Base-by-base conservation (phyloP, 2,329 filamentous ascomycete genomes). In the Trichocomaceae sp. region DNA sequence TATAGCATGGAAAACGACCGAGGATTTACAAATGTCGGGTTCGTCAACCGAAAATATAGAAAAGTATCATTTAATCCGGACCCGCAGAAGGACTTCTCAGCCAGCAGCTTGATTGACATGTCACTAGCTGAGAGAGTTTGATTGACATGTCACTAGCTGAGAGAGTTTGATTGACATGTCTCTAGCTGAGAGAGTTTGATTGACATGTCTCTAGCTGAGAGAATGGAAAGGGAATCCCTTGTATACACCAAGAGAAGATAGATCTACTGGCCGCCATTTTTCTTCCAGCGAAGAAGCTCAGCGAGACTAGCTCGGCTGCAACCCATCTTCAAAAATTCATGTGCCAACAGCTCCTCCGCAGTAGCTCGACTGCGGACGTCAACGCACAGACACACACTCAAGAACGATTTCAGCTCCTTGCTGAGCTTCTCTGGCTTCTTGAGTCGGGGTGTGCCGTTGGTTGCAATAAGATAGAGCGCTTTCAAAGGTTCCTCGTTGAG, bases 401-500 rank as follows among this genome's bases (percentile, higher is more conserved):
- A 74, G 83, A 99, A 99, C 20, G 89, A 88, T 79, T 97, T 97
- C 63, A 99, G 83, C 75, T 97, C 93, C 78, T 96, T 96, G 76
- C 88, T 95, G 58, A 97, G 82, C 77, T 95, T 96, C 76, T 99
- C 92, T 1, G 93, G 92, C 76, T 96, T 96, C 87, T 99, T 99
- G 60, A 99, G 82, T 56, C 90, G 85, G 20, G 93, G 93, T 2
- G 93, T 97, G 62, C 93, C 93, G 75, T 97, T 97, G 54, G 93
- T 99, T 47, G 93, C 93, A 69, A 99, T 99, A 59, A 99, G 82
- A 71, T 96, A 99, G 47, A 99, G 81, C 7, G 93, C 93, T 79
- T 97, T 97, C 55, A 99, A 82, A 0, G 93, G 93, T 73, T 97
- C 92, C 74, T 97, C 93, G 74, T 97, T 97, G 37, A 97, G 83